Conservation (phyloP, 441 rosid genomes). For the Pelargonium cotyledonis region DNA sequence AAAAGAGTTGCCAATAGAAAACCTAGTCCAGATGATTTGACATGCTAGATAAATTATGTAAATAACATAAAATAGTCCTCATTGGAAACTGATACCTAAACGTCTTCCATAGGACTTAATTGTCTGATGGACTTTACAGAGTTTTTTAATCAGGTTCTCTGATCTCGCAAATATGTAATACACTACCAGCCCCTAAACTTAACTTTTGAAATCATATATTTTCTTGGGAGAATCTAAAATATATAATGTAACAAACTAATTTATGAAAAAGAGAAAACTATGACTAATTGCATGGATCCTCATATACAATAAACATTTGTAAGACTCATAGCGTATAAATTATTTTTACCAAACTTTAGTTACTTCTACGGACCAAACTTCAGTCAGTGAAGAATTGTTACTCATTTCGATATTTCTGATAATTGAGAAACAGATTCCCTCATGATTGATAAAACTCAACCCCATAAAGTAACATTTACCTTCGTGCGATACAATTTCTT, state of each 20-base stretch:
- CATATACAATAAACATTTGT: neutral
- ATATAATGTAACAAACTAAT: neutral
- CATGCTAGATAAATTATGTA: neutral
- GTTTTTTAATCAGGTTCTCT: neutral
- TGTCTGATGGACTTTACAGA: neutral
- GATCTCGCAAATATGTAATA: neutral
- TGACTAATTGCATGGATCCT: conserved; percentile 6
- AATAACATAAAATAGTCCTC: neutral
- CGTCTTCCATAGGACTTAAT: neutral
- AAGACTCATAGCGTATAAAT: neutral
- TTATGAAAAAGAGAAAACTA: neutral
- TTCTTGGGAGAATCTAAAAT: neutral
- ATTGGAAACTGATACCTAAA: neutral
- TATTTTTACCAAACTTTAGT: neutral
- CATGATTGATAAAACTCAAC: conserved; percentile 2
- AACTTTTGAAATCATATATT: neutral
- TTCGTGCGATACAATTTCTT: conserved; percentile 71
- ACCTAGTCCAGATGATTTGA: neutral
- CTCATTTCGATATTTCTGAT: neutral
- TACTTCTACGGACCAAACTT: neutral
- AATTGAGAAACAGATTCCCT: neutral
- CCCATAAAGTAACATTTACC: conserved; percentile 32
- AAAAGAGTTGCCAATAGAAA: neutral
- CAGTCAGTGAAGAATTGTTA: neutral
- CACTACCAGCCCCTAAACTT: neutral